Conservation (phyloP, 1,139 yeast genomes). For the Spathaspora jeffriesii region DNA sequence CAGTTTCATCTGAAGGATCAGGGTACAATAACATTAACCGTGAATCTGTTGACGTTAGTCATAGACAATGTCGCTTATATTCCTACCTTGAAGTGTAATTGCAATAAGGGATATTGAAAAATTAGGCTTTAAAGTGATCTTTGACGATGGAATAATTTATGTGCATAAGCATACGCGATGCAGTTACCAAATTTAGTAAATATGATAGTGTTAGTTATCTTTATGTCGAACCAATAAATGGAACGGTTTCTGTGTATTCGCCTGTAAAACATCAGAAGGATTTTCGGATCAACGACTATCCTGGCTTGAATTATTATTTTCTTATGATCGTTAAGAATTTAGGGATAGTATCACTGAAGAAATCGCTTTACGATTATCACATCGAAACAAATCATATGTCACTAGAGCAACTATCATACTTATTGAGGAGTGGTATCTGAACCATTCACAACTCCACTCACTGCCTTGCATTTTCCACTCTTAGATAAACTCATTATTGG, state of each 20-base stretch:
- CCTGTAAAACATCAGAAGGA: background rate
- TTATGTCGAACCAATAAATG: background rate
- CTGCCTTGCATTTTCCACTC: no score
- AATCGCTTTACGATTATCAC: background rate
- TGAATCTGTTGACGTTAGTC: background rate
- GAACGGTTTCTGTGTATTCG: background rate
- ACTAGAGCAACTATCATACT: background rate
- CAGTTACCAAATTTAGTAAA: background rate
- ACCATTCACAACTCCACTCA: no score
- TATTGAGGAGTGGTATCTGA: background rate
- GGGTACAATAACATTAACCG: background rate
- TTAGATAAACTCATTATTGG: no score
- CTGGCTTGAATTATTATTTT: background rate
- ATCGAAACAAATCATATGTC: background rate
- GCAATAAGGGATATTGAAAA: background rate
- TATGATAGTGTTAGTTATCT: background rate
- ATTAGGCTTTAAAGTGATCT: no score
- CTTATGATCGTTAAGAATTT: background rate
- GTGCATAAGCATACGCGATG: background rate
- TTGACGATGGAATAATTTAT: no score
- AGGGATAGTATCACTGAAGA: background rate
- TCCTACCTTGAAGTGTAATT: background rate
- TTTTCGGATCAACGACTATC: no score
- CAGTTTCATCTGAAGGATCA: constrained; percentile 6
- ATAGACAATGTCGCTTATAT: background rate